A percentile compares a stretch with the other conserved stretches of the same genome.
Conservation (phyloP, 1,139 yeast species). For the Sugiyamaella sp. region DNA sequence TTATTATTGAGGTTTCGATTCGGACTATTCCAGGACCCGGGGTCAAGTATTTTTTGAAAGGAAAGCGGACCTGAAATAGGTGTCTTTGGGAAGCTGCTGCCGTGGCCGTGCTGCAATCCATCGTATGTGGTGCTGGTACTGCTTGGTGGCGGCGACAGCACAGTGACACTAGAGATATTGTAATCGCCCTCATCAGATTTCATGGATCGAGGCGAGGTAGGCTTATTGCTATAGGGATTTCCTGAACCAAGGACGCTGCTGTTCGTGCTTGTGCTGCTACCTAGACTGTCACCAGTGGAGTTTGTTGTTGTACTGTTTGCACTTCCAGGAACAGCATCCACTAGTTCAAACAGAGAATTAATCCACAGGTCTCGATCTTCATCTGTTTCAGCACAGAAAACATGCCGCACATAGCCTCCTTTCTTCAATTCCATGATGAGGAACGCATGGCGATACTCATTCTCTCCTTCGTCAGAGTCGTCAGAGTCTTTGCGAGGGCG, state of each 20-base stretch:
- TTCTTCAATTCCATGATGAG: constrained; percentile 66
- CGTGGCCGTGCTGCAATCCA: not conserved
- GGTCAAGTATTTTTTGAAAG: constrained; percentile 25
- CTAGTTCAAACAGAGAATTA: constrained; percentile 55
- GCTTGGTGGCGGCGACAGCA: constrained; percentile 20
- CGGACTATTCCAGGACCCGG: constrained; percentile 22
- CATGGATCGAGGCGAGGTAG: constrained; percentile 10
- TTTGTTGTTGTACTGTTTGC: not conserved
- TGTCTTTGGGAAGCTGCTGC: constrained; percentile 11
- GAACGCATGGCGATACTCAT: constrained; percentile 77
- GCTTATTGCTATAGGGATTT: constrained; percentile 26
- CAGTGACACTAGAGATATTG: constrained; percentile 25
- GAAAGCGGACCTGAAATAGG: constrained; percentile 27
- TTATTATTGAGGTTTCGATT: constrained; percentile 2
- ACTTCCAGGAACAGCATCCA: constrained; percentile 25
- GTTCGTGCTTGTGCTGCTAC: constrained; percentile 1
- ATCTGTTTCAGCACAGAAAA: constrained; percentile 82
- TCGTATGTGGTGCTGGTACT: not conserved
- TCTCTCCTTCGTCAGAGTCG: constrained; percentile 55
- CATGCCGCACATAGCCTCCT: constrained; percentile 60
- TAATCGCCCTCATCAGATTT: constrained; percentile 14
- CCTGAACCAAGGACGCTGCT: not conserved
- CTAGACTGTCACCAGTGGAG: constrained; percentile 10
- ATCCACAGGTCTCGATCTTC: constrained; percentile 83
- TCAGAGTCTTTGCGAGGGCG: constrained; percentile 46